A percentile compares a stretch with the other conserved stretches of the same genome.
Conservation (phyloP, 164 flowering plant genomes). For the Umbilicus rupestris region DNA sequence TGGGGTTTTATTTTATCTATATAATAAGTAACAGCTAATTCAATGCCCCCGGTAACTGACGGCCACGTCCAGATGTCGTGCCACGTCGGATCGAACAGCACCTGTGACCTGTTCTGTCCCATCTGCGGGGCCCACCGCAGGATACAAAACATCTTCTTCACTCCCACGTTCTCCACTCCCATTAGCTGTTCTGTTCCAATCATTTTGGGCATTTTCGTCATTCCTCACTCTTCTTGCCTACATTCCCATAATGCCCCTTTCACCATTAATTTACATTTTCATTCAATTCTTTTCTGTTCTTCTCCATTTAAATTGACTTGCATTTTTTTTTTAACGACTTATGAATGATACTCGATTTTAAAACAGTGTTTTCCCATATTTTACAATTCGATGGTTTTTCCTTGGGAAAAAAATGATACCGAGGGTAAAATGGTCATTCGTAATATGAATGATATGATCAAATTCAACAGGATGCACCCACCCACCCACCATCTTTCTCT, state of each 20-base stretch:
- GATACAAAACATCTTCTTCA: background rate
- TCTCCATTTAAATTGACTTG: too few species aligned
- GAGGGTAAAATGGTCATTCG: background rate
- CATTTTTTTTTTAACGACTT: background rate
- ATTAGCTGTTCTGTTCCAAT: slow-evolving; percentile 2
- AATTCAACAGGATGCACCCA: background rate
- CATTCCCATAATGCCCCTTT: background rate
- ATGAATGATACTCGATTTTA: too few species aligned
- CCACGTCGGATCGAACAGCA: slow-evolving; percentile 30
- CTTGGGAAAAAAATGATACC: background rate
- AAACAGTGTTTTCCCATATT: too few species aligned
- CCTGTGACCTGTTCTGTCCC: slow-evolving; percentile 12
- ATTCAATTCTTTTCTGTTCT: too few species aligned
- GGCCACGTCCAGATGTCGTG: slow-evolving; percentile 16
- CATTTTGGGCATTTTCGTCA: background rate
- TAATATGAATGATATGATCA: background rate
- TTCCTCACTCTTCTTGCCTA: background rate
- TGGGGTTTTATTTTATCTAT: too few species aligned
- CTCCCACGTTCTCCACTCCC: slow-evolving; percentile 10
- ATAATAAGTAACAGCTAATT: background rate
- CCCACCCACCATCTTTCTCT: background rate
- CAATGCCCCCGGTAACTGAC: background rate
- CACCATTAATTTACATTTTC: too few species aligned
- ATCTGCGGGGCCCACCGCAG: background rate
- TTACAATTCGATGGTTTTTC: background rate